Evolutionary conservation across 441 rosid species (phyloP).

Genomic region (Biscutella laevigata): DNA sequence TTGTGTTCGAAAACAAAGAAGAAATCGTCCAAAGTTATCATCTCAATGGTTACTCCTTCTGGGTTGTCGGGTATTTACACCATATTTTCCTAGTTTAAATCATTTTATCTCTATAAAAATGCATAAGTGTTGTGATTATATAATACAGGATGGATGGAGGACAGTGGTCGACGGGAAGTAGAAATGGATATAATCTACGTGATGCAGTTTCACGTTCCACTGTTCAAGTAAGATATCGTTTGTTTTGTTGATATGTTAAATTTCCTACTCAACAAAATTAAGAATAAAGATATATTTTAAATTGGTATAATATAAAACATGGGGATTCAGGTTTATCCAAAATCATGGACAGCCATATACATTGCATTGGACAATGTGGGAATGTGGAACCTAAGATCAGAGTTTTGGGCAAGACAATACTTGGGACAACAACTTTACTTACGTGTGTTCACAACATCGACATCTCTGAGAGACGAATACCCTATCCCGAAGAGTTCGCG

Average conservation of each 20-base stretch:
- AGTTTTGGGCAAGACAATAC: slow-evolving; percentile 83
- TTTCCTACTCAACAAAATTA: no score
- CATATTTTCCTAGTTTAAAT: no score
- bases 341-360: slow-evolving; percentile 82
- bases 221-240: slow-evolving; percentile 46
- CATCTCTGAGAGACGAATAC: slow-evolving; percentile 77
- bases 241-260: no score
- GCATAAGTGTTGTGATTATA: background rate
- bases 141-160: slow-evolving; percentile 89
- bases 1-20: slow-evolving; percentile 67
- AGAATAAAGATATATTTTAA: no score
- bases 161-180: slow-evolving; percentile 63
- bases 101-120: no score
- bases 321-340: slow-evolving; percentile 89
- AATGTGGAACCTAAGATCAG: slow-evolving; percentile 93
- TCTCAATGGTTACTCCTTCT: slow-evolving; percentile 77
- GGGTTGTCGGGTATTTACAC: slow-evolving; percentile 64
- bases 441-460: slow-evolving; percentile 62
- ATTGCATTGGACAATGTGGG: slow-evolving; percentile 88
- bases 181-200: slow-evolving; percentile 68
- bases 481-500: slow-evolving; percentile 85
- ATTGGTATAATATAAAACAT: no score
- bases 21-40: slow-evolving; percentile 73
- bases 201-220: slow-evolving; percentile 73
- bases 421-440: slow-evolving; percentile 86